Percentiles rank a stretch among this genome's conserved stretches.
phyloP scores from a whole-genome alignment of 768 basidiomycete genomes.

The Pulveroboletus frians region DNA sequence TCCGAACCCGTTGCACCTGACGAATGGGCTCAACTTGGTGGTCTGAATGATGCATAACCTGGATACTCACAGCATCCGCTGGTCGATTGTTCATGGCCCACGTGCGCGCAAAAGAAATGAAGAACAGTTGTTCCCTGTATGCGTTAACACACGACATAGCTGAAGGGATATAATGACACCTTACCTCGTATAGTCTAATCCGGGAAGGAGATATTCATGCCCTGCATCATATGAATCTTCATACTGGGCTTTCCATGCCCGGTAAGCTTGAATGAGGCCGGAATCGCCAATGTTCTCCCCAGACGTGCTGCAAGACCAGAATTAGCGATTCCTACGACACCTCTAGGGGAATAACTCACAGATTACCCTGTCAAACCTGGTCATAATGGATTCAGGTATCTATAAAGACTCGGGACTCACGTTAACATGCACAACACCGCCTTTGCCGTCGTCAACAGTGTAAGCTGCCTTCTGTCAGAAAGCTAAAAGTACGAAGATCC shows the following conservation, averaged over 20 bases:
- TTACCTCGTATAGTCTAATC: conserved; percentile 68
- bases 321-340: conserved; percentile 5
- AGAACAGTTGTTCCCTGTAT: conserved; percentile 85
- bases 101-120: conserved; percentile 83
- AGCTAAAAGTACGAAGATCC: neutral
- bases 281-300: conserved; percentile 91
- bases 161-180: conserved; percentile 6
- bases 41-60: neutral
- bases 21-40: neutral
- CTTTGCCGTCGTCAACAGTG: conserved; percentile 79
- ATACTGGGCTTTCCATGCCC: conserved; percentile 85
- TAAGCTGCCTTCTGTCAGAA: conserved; percentile 46
- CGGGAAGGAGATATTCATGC: conserved; percentile 74
- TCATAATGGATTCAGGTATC: neutral
- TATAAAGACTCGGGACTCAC: conserved; percentile 37
- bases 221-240: conserved; percentile 51
- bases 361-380: conserved; percentile 51
- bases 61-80: conserved; percentile 57
- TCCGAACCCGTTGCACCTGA: conserved; percentile 72
- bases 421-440: conserved; percentile 79
- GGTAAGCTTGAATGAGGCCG: conserved; percentile 79
- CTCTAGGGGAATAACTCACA: conserved; percentile 41
- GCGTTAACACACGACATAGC: neutral
- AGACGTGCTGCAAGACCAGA: conserved; percentile 54
- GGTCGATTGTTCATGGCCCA: conserved; percentile 83